Evolutionary conservation across 1,284 basidiomycete genomes (phyloP).

Genomic region (Irpex rosettiformis): DNA sequence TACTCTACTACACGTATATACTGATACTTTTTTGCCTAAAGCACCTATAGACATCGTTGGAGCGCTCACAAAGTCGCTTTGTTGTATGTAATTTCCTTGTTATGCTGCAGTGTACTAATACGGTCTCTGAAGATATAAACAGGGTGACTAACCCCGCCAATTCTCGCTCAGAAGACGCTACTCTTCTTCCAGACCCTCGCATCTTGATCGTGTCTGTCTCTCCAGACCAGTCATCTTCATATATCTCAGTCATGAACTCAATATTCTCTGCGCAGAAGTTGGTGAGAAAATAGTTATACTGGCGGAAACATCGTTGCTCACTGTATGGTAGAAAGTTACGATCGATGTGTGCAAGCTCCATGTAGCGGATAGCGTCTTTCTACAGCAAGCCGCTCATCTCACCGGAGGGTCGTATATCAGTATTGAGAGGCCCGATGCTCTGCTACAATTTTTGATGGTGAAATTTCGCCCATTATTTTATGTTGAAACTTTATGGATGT

Average conservation of each 20-base stretch:
- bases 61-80: constrained; percentile 85
- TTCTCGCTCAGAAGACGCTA: constrained; percentile 34
- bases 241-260: constrained; percentile 98
- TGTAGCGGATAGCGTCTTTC: constrained; percentile 89
- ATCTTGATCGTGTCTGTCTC: constrained; percentile 93
- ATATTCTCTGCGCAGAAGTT: constrained; percentile 99
- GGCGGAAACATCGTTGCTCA: constrained; percentile 4
- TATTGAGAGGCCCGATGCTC: constrained; percentile 74
- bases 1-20: too few species aligned
- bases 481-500: not conserved
- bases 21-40: too few species aligned
- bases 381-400: constrained; percentile 96
- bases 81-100: constrained; percentile 55
- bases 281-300: constrained; percentile 42
- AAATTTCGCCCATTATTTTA: constrained; percentile 21
- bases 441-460: constrained; percentile 88
- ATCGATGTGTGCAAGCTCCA: constrained; percentile 95
- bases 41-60: constrained; percentile 77
- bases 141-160: constrained; percentile 50
- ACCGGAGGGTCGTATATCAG: constrained; percentile 94
- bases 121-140: constrained; percentile 69
- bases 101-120: not conserved
- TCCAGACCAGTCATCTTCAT: constrained; percentile 81
- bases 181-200: constrained; percentile 66
- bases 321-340: constrained; percentile 72